Evolutionary conservation across 2,329 filamentous ascomycete genomes (phyloP).

Genomic region (Diplodia seriata): DNA sequence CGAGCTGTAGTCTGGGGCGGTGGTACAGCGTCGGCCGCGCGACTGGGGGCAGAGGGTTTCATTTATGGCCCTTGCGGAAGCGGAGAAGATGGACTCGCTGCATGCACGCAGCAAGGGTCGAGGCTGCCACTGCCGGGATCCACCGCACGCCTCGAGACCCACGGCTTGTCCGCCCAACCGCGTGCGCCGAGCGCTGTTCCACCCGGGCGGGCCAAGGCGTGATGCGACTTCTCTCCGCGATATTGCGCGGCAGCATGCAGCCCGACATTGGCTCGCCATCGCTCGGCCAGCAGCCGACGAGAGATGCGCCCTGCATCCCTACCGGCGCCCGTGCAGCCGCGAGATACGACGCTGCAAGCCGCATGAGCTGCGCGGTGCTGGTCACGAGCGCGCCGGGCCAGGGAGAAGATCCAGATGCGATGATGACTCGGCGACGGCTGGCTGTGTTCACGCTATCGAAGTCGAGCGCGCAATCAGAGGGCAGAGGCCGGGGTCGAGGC

Average conservation of each 20-base stretch:
- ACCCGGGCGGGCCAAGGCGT: constrained; percentile 27
- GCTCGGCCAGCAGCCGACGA: background rate
- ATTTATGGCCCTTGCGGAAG: constrained; percentile 30
- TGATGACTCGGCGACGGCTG: constrained; percentile 16
- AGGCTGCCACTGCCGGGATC: constrained; percentile 8
- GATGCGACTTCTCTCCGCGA: constrained; percentile 17
- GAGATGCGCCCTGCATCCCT: constrained; percentile 14
- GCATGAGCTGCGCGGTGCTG: constrained; percentile 2
- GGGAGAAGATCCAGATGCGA: background rate
- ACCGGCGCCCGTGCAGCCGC: constrained; percentile 12
- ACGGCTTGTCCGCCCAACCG: constrained; percentile 12
- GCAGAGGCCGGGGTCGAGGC: background rate
- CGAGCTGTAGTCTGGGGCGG: constrained; percentile 1
- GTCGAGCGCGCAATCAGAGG: constrained; percentile 17
- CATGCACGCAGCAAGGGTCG: constrained; percentile 26
- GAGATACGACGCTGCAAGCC: background rate
- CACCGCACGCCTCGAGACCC: constrained; percentile 11
- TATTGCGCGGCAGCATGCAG: constrained; percentile 25
- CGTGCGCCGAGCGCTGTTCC: constrained; percentile 23
- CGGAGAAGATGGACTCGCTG: constrained; percentile 26
- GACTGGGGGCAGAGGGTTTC: constrained; percentile 22
- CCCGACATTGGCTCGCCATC: constrained; percentile 22
- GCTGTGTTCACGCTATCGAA: constrained; percentile 7
- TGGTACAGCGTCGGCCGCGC: constrained; percentile 27
- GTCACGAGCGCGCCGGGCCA: constrained; percentile 13